Evolutionary conservation across 192 early-diverging fungal genomes (phyloP).

Genomic region (Coemansia javaensis): DNA sequence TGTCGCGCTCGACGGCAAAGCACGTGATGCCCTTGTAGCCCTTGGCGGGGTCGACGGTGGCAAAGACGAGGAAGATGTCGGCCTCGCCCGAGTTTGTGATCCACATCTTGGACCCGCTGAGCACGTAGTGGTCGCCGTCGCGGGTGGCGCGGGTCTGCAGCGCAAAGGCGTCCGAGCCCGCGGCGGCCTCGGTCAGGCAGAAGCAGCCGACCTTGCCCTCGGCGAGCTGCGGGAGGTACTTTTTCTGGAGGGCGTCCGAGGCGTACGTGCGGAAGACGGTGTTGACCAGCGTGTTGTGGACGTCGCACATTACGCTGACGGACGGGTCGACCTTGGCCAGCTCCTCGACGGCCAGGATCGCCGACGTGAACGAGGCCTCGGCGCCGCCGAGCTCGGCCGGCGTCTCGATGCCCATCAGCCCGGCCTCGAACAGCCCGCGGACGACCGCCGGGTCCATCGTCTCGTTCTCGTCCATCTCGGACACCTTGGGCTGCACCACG

Average conservation of each 20-base stretch:
- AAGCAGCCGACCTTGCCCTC: conserved; percentile 86
- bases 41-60: conserved; percentile 89
- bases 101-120: conserved; percentile 91
- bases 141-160: conserved; percentile 79
- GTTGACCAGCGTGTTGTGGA: conserved; percentile 96
- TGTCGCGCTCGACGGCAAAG: conserved; percentile 90
- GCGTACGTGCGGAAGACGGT: conserved; percentile 87
- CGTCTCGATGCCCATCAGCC: conserved; percentile 94
- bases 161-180: conserved; percentile 93
- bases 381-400: conserved; percentile 74
- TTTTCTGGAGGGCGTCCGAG: conserved; percentile 65
- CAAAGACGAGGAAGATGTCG: conserved; percentile 96
- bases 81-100: conserved; percentile 95
- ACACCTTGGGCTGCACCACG: conserved; percentile 76
- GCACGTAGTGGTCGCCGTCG: conserved; percentile 82
- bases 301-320: conserved; percentile 86
- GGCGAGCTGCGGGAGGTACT: conserved; percentile 81
- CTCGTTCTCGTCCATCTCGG: conserved; percentile 90
- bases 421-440: conserved; percentile 83
- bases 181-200: conserved; percentile 87
- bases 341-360: conserved; percentile 85
- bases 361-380: conserved; percentile 76
- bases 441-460: conserved; percentile 71
- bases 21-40: conserved; percentile 97
- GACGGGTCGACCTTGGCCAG: conserved; percentile 95